Conservation (phyloP, 1,139 yeast species). For the Yamadazyma songkhlaensis region DNA sequence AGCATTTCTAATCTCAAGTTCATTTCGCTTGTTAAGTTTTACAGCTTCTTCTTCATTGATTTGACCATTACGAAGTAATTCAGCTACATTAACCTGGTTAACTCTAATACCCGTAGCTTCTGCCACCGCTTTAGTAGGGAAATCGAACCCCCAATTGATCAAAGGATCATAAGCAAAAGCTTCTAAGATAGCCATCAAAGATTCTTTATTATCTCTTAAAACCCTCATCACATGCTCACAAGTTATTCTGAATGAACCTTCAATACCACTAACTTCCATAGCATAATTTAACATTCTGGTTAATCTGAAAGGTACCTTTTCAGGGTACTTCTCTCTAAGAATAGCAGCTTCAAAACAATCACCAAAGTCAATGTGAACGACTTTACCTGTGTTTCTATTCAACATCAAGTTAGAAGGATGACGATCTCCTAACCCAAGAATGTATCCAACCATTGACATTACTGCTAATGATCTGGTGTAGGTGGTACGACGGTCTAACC, state of each 20-base stretch:
- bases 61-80: conserved; percentile 67
- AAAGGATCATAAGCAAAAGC: conserved; percentile 99
- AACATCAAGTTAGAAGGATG: conserved; percentile 97
- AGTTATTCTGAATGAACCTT: conserved; percentile 94
- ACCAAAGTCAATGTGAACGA: conserved; percentile 96
- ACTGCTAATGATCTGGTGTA: conserved; percentile 95
- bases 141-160: conserved; percentile 97
- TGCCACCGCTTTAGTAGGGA: conserved; percentile 77
- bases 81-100: conserved; percentile 65
- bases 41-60: conserved; percentile 76
- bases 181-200: conserved; percentile 95
- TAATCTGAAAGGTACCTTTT: conserved; percentile 94
- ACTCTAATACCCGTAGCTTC: conserved; percentile 70
- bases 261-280: conserved; percentile 98
- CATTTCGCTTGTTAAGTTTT: conserved; percentile 68
- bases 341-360: conserved; percentile 99
- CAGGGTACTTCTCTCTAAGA: conserved; percentile 93
- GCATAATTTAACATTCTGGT: conserved; percentile 98
- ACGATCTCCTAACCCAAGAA: conserved; percentile 93
- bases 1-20: conserved; percentile 79
- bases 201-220: conserved; percentile 88
- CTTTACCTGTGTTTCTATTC: conserved; percentile 91
- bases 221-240: conserved; percentile 98
- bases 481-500: conserved; percentile 96
- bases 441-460: conserved; percentile 98